A percentile compares a stretch with the other conserved stretches of the same genome.
These are phyloP conservation scores for Cenchrus americanus DNA, from an alignment of 176 grass and related monocot genomes.

Conservation along the genomic window DNA sequence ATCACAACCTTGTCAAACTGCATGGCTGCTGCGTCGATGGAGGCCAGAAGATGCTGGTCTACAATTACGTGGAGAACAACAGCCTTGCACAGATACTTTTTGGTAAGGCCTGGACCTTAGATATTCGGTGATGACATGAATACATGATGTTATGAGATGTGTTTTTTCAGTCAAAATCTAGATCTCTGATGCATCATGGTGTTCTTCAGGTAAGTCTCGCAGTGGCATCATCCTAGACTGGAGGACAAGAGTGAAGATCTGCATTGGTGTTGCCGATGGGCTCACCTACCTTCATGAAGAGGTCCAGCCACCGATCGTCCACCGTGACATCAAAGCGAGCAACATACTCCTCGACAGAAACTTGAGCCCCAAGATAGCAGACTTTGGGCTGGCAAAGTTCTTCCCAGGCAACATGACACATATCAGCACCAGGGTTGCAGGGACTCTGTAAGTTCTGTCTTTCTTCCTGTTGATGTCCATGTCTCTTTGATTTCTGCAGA, in stretches of 20 bases:
- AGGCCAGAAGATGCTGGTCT: conserved; percentile 77
- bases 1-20: conserved; percentile 74
- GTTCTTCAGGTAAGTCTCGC: conserved; percentile 54
- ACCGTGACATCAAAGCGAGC: conserved; percentile 91
- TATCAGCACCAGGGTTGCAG: conserved; percentile 89
- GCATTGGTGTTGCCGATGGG: conserved; percentile 64
- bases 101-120: conserved; percentile 45
- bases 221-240: conserved; percentile 71
- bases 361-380: conserved; percentile 74
- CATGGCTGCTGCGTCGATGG: conserved; percentile 75
- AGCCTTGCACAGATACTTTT: conserved; percentile 81
- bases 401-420: conserved; percentile 72
- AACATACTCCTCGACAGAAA: conserved; percentile 86
- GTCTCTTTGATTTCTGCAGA: conserved; percentile 5
- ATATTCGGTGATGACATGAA: conserved; percentile 15
- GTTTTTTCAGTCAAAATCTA: conserved; percentile 11
- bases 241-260: conserved; percentile 68
- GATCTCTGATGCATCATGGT: conserved; percentile 28
- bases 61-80: conserved; percentile 88
- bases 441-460: conserved; percentile 69
- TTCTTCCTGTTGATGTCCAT: conserved; percentile 1
- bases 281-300: conserved; percentile 81
- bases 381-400: conserved; percentile 85
- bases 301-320: conserved; percentile 61
- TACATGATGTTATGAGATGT: neutral